Base-by-base conservation (phyloP, 2,329 filamentous ascomycete genomes). In the Bipolaris gigantea region DNA sequence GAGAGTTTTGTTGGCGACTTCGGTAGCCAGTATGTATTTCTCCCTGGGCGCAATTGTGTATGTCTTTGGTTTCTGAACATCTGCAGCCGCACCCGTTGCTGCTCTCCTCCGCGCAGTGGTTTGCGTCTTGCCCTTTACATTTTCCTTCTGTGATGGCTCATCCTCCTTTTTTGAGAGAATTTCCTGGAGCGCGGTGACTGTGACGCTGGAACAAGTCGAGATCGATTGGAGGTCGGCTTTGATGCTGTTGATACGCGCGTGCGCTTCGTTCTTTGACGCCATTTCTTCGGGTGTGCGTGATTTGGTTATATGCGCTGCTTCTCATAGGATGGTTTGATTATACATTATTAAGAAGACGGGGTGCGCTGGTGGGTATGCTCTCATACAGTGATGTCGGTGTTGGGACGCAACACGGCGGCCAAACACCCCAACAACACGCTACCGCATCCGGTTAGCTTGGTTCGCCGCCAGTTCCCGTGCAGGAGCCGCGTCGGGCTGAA, bases 1-100 rank as follows among this genome's bases (percentile, higher is more conserved):
- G 35, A 92, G 78, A 1, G 86, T 81, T 6, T 79, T 78, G 69
- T 92, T 93, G 64, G 91, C 84, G 33, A 90, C 79, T 57, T 91
- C 84, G 0, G 89, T 90, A 11, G 89, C 89, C 33, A 92, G 75
- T 40, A 83, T 79, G 46, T 85, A 85, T 70, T 82, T 85, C 53
- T 90, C 87, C 62, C 82, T 84, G 5, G 78, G 69, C 4, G 81
- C 76, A 27, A 88, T 71, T n/a, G 53, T 42, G 11, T 48, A 49
- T 2, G 62, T n/a, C 4, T 60, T 52, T 42, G 76, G 74, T 46
- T 76, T 75, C 32, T 72, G 71, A 40, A 70, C 71, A 32, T 79
- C 61, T 57, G 72, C 59, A 2, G 60, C 53, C 55, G 67, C 61
- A 23, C 61, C 55, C 35, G 65, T 72, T 61, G 72, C 59, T 57